These are phyloP conservation scores for Kwoniella dejecticola DNA, from an alignment of 768 basidiomycete species.

Conservation along the genomic window DNA sequence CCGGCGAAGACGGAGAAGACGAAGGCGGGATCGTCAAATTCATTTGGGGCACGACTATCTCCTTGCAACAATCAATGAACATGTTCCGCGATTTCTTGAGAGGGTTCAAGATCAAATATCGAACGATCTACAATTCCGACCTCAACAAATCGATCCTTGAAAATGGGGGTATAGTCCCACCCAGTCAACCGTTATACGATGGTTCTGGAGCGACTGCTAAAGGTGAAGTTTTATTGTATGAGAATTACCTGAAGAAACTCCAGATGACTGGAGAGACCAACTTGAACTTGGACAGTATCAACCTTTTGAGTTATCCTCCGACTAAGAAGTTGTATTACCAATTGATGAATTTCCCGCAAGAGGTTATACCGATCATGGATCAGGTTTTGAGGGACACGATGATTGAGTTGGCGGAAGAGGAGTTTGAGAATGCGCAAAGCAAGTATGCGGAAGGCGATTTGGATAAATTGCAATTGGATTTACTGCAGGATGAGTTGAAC, in stretches of 20 bases:
- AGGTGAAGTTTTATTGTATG: constrained; percentile 63
- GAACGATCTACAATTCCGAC: constrained; percentile 65
- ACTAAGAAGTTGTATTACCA: constrained; percentile 80
- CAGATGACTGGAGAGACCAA: constrained; percentile 89
- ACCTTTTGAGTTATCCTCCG: constrained; percentile 82
- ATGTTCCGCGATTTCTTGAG: constrained; percentile 83
- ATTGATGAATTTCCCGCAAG: constrained; percentile 90
- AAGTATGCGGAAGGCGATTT: constrained; percentile 57
- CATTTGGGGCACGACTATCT: constrained; percentile 97
- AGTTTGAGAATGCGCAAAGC: constrained; percentile 55
- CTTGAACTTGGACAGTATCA: constrained; percentile 84
- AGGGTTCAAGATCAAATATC: constrained; percentile 91
- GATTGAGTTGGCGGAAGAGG: constrained; percentile 80
- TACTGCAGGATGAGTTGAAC: constrained; percentile 84
- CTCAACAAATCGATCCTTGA: constrained; percentile 40
- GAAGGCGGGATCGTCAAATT: constrained; percentile 80
- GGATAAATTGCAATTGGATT: constrained; percentile 80
- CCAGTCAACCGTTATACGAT: constrained; percentile 52
- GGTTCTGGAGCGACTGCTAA: constrained; percentile 35
- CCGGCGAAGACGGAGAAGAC: not conserved
- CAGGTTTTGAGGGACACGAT: constrained; percentile 90
- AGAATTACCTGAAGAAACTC: constrained; percentile 78
- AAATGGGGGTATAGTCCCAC: constrained; percentile 38
- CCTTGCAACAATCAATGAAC: constrained; percentile 86
- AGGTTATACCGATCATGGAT: constrained; percentile 96